Evolutionary conservation across 108 stramenopile species (phyloP).

Genomic region (Asterionellopsis glacialis): DNA sequence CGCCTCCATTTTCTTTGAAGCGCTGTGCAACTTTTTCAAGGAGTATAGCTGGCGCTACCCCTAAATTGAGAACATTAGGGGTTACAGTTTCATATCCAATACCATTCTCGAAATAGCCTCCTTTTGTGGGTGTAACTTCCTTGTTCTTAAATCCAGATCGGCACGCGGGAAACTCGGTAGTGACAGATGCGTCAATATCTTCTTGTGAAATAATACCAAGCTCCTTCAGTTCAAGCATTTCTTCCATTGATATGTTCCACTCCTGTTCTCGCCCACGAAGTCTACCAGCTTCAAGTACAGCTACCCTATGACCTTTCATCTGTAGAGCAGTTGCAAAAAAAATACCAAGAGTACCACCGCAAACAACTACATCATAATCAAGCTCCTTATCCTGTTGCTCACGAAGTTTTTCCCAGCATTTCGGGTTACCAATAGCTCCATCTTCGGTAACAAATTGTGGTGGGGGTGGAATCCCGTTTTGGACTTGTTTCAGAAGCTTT

Average conservation of each 20-base stretch:
- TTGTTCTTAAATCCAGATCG: conserved; percentile 71
- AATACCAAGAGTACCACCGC: conserved; percentile 91
- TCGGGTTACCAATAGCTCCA: conserved; percentile 53
- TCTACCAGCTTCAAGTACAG: conserved; percentile 80
- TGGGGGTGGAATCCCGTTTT: conserved; percentile 36
- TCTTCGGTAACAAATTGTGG: conserved; percentile 64
- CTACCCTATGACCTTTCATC: conserved; percentile 60
- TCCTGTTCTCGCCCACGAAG: conserved; percentile 87
- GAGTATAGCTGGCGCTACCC: conserved; percentile 59
- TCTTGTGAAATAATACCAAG: conserved; percentile 71
- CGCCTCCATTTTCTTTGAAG: conserved; percentile 55
- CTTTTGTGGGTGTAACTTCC: conserved; percentile 62
- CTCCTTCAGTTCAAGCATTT: conserved; percentile 71
- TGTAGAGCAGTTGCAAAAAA: conserved; percentile 86
- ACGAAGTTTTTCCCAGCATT: conserved; percentile 63
- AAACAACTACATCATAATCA: conserved; percentile 83
- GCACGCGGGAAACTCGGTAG: conserved; percentile 76
- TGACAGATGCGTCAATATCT: conserved; percentile 72
- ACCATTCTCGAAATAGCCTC: conserved; percentile 73
- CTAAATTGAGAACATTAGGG: conserved; percentile 75
- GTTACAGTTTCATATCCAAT: conserved; percentile 73
- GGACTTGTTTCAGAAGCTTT: conserved; percentile 17
- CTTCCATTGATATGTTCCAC: conserved; percentile 91
- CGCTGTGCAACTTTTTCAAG: conserved; percentile 51
- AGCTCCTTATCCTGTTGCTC: conserved; percentile 27